phyloP scores from a whole-genome alignment of 2,329 filamentous ascomycete genomes.

The Pestalotiopsis sp. region DNA sequence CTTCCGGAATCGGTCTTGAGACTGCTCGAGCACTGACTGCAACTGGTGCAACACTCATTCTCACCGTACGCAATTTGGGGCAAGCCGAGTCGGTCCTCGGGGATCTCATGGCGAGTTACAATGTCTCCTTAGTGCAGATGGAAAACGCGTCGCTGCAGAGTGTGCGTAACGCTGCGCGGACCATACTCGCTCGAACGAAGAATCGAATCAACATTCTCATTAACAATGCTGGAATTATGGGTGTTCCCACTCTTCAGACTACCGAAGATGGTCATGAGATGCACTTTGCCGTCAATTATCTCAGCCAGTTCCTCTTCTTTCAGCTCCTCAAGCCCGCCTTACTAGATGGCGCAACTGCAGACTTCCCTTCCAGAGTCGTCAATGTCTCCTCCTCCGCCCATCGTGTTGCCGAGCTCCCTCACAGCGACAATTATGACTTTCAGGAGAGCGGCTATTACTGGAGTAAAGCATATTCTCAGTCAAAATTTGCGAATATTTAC shows the following conservation, averaged over 20 bases:
- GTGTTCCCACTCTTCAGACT: slow-evolving; percentile 14
- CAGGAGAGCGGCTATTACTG: slow-evolving; percentile 36
- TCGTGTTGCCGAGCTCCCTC: slow-evolving; percentile 28
- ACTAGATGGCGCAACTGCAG: slow-evolving; percentile 16
- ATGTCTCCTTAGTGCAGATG: slow-evolving; percentile 8
- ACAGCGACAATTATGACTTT: slow-evolving; percentile 42
- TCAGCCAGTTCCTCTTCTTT: slow-evolving; percentile 22
- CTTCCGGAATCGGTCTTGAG: slow-evolving; percentile 20
- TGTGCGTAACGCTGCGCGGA: not conserved
- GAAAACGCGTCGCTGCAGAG: not conserved
- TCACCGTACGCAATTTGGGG: slow-evolving; percentile 17
- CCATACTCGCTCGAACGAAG: not conserved
- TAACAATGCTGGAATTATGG: slow-evolving; percentile 16
- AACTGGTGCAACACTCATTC: slow-evolving; percentile 21
- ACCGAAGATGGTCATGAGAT: slow-evolving; percentile 23
- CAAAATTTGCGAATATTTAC: slow-evolving; percentile 51
- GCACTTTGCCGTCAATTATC: slow-evolving; percentile 21
- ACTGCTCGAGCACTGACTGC: slow-evolving; percentile 16
- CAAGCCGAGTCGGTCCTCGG: slow-evolving; percentile 16
- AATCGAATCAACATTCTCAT: slow-evolving; percentile 1
- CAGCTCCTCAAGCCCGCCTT: slow-evolving; percentile 18
- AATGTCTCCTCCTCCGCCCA: slow-evolving; percentile 44
- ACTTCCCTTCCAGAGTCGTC: slow-evolving; percentile 46
- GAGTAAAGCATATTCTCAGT: slow-evolving; percentile 45
- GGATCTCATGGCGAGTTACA: slow-evolving; percentile 7